Evolutionary conservation across 2,329 filamentous ascomycete species (phyloP), one percentile per base, ranked within the genome.

Genomic region (Ilyonectria sp.): DNA sequence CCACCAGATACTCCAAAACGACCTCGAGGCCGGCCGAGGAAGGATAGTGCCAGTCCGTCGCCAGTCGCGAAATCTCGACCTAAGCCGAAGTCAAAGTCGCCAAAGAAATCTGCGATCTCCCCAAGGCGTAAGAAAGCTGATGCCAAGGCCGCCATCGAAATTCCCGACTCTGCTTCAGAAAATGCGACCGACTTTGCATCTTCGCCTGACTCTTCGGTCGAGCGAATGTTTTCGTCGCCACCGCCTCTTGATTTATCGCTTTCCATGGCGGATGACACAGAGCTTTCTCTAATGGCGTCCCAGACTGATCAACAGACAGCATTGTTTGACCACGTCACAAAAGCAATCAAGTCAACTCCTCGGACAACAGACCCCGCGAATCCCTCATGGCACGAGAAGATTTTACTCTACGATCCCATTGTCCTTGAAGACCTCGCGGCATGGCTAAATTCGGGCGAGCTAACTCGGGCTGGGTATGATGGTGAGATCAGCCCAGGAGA

Each of bases 331-430:
- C 79, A 84, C 69, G 90, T 92, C 58, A 87, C 86, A 0, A 81
- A 82, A 44, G 89, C 89, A 1, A 82, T 92, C 10, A 86, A 76
- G 9, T 81, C 82, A 1, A 83, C 85, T 4, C 85, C 89, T 3
- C 83, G 83, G 13, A 84, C 87, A 0, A 83, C 74, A 4, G 83
- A 91, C 70, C 81, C 85, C 1, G 69, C 71, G 7, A 78, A 86
- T 2, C 90, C 89, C 15, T 94, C 89, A 2, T 98, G 95, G 93
- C 87, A 97, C 74, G 94, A 98, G 80, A 97, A 94, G 82, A 98
- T 99, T 53, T 84, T 98, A 6, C 89, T 98, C 78, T 98, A 97
- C 78, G 95, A 98, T 75, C 94, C 95, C 0, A 92, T 99, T 49
- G 86, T 96, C 1, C 81, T 98, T 0, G 95, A 98, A 80, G 94